These are phyloP conservation scores for Phlegmacium glaucopus DNA, from an alignment of 768 basidiomycete genomes.

Conservation along the genomic window DNA sequence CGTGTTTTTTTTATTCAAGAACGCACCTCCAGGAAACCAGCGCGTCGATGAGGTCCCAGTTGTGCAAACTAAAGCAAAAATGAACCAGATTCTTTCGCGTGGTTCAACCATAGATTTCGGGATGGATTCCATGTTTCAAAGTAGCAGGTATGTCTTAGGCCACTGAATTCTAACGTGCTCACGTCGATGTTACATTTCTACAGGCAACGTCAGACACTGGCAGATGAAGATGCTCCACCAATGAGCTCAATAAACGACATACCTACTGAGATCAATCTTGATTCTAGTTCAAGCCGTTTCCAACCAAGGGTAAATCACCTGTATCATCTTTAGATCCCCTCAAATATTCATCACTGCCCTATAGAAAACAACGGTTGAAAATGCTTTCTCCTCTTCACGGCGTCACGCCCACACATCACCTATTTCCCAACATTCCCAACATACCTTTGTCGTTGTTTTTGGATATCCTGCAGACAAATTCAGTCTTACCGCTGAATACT, in stretches of 20 bases:
- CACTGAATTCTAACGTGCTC: constrained; percentile 8
- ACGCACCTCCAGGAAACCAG: constrained; percentile 51
- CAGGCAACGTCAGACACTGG: constrained; percentile 58
- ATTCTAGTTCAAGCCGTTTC: constrained; percentile 38
- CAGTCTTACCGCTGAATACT: constrained; percentile 67
- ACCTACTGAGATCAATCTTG: constrained; percentile 50
- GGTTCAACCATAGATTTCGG: constrained; percentile 71
- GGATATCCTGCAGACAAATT: constrained; percentile 87
- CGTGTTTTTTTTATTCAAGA: constrained; percentile 24
- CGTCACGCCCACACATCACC: constrained; percentile 28
- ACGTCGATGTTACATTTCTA: not conserved
- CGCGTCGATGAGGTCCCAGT: constrained; percentile 72
- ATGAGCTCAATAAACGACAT: constrained; percentile 74
- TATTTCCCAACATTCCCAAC: constrained; percentile 32
- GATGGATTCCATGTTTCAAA: constrained; percentile 84
- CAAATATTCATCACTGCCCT: not conserved
- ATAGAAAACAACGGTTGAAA: constrained; percentile 39
- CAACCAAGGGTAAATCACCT: constrained; percentile 40
- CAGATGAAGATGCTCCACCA: constrained; percentile 81
- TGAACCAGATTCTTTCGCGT: constrained; percentile 66
- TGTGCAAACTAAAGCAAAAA: constrained; percentile 77
- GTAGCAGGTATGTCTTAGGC: constrained; percentile 44
- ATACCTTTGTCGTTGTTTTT: constrained; percentile 72
- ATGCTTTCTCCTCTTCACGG: constrained; percentile 31
- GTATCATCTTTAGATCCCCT: not conserved